Evolutionary conservation across 2,329 filamentous ascomycete genomes (phyloP).

Genomic region (Plenodomus lindquistii): DNA sequence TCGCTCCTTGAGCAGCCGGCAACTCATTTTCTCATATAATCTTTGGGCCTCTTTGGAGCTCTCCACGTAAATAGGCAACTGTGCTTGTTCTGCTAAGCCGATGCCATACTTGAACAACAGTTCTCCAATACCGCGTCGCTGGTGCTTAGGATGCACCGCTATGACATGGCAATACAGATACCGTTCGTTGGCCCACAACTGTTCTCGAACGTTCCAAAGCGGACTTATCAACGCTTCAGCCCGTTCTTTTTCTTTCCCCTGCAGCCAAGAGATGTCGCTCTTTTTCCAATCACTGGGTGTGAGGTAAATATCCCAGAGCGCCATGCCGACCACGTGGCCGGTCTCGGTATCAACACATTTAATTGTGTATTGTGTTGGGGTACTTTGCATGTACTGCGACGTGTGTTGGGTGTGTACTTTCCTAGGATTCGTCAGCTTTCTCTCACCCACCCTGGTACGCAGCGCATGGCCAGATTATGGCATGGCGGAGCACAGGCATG

Average conservation of each 20-base stretch:
- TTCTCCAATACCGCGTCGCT: slow-evolving; percentile 50
- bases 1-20: slow-evolving; percentile 46
- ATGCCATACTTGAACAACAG: slow-evolving; percentile 49
- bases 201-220: slow-evolving; percentile 34
- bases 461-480: background rate
- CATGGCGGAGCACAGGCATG: background rate
- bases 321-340: slow-evolving; percentile 54
- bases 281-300: slow-evolving; percentile 50
- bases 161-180: slow-evolving; percentile 47
- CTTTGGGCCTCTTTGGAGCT: slow-evolving; percentile 48
- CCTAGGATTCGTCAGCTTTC: slow-evolving; percentile 17
- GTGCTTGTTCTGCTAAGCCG: slow-evolving; percentile 36
- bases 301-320: slow-evolving; percentile 51
- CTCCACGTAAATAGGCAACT: slow-evolving; percentile 54
- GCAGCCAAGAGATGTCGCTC: slow-evolving; percentile 52
- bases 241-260: slow-evolving; percentile 49
- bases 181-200: slow-evolving; percentile 23
- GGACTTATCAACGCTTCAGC: slow-evolving; percentile 51
- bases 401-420: slow-evolving; percentile 50
- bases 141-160: slow-evolving; percentile 49
- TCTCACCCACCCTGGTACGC: background rate
- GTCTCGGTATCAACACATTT: slow-evolving; percentile 54
- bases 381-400: slow-evolving; percentile 45
- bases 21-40: slow-evolving; percentile 55
- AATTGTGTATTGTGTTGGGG: slow-evolving; percentile 51